Conservation (phyloP, 495 filamentous ascomycete species). For the Geoglossum glabrum region DNA sequence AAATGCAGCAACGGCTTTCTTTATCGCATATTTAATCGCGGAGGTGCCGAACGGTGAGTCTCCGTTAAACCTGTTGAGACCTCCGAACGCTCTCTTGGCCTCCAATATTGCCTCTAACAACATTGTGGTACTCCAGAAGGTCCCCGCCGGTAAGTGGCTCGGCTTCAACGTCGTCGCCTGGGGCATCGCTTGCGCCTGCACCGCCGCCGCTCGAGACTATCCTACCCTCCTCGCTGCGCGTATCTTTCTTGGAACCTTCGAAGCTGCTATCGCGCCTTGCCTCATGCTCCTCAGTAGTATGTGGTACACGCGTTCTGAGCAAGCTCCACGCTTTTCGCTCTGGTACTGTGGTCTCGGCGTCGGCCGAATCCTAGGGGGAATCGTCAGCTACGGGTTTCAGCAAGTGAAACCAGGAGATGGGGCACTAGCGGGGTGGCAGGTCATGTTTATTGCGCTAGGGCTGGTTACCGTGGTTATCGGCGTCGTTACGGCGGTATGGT, state of each 20-base stretch:
- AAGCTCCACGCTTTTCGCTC: slow-evolving; percentile 37
- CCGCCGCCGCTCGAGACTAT: slow-evolving; percentile 32
- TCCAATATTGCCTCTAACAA: neutral
- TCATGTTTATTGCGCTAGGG: slow-evolving; percentile 44
- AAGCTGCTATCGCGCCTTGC: slow-evolving; percentile 40
- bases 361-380: slow-evolving; percentile 40
- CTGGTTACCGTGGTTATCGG: slow-evolving; percentile 32
- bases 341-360: slow-evolving; percentile 47
- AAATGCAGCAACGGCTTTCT: slow-evolving; percentile 33
- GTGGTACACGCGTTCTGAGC: slow-evolving; percentile 46
- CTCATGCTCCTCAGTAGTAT: slow-evolving; percentile 31
- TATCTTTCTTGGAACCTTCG: slow-evolving; percentile 43
- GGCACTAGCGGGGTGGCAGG: slow-evolving; percentile 33
- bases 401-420: slow-evolving; percentile 19
- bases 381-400: slow-evolving; percentile 42
- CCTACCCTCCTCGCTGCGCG: slow-evolving; percentile 24
- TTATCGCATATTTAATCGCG: slow-evolving; percentile 32
- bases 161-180: slow-evolving; percentile 13
- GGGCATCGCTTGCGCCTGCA: slow-evolving; percentile 35
- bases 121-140: slow-evolving; percentile 8
- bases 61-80: neutral
- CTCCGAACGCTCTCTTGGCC: no score
- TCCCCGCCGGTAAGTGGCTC: slow-evolving; percentile 12
- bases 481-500: slow-evolving; percentile 26
- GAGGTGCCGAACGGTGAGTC: slow-evolving; percentile 31